Percentiles rank a stretch among this genome's conserved stretches.
Evolutionary conservation across 805 yeast genomes (phyloP).

Genomic region (Grigorovia humatica): DNA sequence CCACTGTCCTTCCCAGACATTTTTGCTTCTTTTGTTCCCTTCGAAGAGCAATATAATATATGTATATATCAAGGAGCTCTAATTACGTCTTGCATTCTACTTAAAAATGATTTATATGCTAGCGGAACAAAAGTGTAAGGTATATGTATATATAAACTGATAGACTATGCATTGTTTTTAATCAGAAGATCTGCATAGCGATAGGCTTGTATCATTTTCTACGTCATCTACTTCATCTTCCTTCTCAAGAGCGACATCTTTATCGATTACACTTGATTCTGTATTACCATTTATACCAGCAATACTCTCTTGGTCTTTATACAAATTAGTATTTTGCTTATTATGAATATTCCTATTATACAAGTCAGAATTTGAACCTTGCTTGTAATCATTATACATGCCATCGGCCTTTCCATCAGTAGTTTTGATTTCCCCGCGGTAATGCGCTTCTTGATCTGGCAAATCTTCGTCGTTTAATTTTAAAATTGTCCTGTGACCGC

Average conservation of each 20-base stretch:
- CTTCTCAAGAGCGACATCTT: constrained; percentile 6
- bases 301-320: constrained; percentile 32
- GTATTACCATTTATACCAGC: background rate
- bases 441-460: background rate
- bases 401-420: background rate
- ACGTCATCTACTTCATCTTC: constrained; percentile 11
- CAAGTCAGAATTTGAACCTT: background rate
- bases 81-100: too few species aligned
- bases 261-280: background rate
- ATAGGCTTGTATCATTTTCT: constrained; percentile 23
- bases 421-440: background rate
- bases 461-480: constrained; percentile 40
- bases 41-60: too few species aligned
- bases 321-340: constrained; percentile 52
- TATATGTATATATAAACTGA: background rate
- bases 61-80: too few species aligned
- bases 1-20: too few species aligned
- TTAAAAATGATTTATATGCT: too few species aligned
- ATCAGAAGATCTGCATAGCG: constrained; percentile 19
- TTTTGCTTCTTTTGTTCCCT: too few species aligned
- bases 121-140: too few species aligned
- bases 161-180: constrained; percentile 3
- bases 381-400: background rate
- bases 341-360: background rate
- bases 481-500: constrained; percentile 53